Conservation (phyloP, 1,284 basidiomycete genomes). For the Paramarasmius palmivorus region DNA sequence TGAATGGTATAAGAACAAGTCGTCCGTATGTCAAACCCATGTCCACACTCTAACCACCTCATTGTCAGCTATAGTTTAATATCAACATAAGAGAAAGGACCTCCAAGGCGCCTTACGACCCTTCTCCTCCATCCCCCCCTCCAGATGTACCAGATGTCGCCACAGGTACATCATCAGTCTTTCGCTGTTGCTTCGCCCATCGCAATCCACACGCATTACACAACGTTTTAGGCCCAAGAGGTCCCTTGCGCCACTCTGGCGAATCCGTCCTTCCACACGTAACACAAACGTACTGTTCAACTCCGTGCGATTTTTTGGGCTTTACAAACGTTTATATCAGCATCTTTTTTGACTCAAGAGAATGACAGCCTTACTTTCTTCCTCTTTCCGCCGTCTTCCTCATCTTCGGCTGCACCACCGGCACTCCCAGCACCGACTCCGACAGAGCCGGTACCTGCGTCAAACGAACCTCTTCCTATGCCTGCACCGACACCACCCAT, state of each 20-base stretch:
- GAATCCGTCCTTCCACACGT: conserved; percentile 82
- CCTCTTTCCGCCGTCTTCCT: conserved; percentile 40
- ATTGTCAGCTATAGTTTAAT: too few relatives aligned
- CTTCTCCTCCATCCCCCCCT: too few relatives aligned
- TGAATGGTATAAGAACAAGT: too few relatives aligned
- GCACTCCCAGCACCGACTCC: conserved; percentile 1
- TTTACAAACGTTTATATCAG: conserved; percentile 19
- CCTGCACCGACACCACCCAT: neutral
- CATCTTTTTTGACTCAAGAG: neutral
- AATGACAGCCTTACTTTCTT: conserved; percentile 36
- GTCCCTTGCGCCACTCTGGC: conserved; percentile 85
- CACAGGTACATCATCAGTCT: conserved; percentile 28
- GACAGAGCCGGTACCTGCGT: conserved; percentile 6
- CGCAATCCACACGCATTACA: conserved; percentile 87
- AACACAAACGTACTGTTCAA: conserved; percentile 73
- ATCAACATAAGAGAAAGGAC: too few relatives aligned
- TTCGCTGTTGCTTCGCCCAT: conserved; percentile 74
- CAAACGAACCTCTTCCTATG: conserved; percentile 5
- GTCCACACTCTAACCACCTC: too few relatives aligned
- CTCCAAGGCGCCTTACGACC: too few relatives aligned
- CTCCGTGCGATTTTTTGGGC: conserved; percentile 51
- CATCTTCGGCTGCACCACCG: conserved; percentile 29
- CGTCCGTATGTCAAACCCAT: too few relatives aligned
- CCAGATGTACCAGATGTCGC: too few relatives aligned
- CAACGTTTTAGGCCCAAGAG: conserved; percentile 80